Conservation (phyloP, 345 rosid genomes). For the Isatis tinctoria region DNA sequence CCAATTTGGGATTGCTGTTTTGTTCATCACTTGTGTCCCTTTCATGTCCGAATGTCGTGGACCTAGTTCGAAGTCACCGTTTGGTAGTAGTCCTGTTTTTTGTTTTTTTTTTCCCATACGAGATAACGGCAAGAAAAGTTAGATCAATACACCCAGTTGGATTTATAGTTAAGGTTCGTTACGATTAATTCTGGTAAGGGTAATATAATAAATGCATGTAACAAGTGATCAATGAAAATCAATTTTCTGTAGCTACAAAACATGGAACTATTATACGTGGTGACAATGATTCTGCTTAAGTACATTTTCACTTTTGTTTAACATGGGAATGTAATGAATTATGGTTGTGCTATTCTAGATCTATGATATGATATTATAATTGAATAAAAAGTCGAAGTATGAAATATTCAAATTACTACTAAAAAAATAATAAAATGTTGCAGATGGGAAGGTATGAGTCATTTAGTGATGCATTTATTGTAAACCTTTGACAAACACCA, state of each 20-base stretch:
- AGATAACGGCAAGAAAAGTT: not conserved
- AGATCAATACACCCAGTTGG: not conserved
- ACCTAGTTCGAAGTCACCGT: conserved; percentile 69
- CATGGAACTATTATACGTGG: not conserved
- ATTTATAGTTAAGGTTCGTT: not conserved
- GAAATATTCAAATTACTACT: not conserved
- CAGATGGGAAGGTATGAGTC: conserved; percentile 18
- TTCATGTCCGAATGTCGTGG: conserved; percentile 56
- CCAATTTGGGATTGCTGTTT: conserved; percentile 63
- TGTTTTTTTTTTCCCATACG: not conserved
- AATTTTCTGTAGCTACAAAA: not conserved
- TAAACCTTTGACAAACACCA: conserved; percentile 1
- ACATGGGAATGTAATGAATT: conserved; percentile 9
- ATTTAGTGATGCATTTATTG: conserved; percentile 23
- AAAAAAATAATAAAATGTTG: not conserved
- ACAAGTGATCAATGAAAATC: not conserved
- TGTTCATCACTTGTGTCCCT: conserved; percentile 55
- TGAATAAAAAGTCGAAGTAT: not conserved
- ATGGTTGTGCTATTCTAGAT: not conserved
- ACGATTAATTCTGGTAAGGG: not conserved
- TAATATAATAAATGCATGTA: not conserved
- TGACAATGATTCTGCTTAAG: not conserved
- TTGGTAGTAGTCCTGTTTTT: conserved; percentile 61
- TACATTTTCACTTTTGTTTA: not conserved
- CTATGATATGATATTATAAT: not conserved